Base-by-base conservation (phyloP, 805 yeast genomes). In the Cyberlindnera xishuangbannaensis region DNA sequence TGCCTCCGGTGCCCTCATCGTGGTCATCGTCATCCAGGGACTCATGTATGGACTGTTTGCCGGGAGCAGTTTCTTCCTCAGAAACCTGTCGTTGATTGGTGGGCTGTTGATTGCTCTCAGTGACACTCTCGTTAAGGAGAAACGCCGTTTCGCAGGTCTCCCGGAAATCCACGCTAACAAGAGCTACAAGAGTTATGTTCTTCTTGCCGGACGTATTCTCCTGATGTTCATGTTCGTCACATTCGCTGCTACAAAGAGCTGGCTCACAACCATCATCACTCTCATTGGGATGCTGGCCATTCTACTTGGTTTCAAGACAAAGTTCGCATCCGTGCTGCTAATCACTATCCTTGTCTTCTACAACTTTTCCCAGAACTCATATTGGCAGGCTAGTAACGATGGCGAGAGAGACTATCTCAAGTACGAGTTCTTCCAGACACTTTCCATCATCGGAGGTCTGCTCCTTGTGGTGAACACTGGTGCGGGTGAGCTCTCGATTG, bases 391-490 rank as follows among this genome's bases (percentile, higher is more conserved):
- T 32, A 55, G 72, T 31, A 27, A 70, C 41, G 85, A 82, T 50
- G 76, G 90, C 21, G 75, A 78, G 60, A 78, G 96, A 53, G 98
- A 90, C 62, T 83, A 77, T 60, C 64, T 86, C 58, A 83, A 83
- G 60, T 92, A 88, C 59, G 97, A 88, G 61, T 84, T 83, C 59
- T 90, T 83, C 72, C 98, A 92, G 65, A 86, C 95, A 25, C 69
- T 90, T 55, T 82, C 95, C 37, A 90, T 90, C 56, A 88, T 90
- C 31, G 98, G 98, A 37, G 98, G 97, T 2, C 73, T 90, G 43
- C 64, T 90, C 41, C 66, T 92, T 46, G 84, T 92, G 41, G 95
- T 85, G 39, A 86, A 83, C 62, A 85, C 95, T 4, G 98, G 98
- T 42, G 97, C 97, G 19, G 98, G 98, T 31, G 88, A 83, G 49